A percentile compares a stretch with the other conserved stretches of the same genome.
These are phyloP conservation scores for Calonectria fujianensis DNA, from an alignment of 2,329 filamentous ascomycete species.

Conservation along the genomic window DNA sequence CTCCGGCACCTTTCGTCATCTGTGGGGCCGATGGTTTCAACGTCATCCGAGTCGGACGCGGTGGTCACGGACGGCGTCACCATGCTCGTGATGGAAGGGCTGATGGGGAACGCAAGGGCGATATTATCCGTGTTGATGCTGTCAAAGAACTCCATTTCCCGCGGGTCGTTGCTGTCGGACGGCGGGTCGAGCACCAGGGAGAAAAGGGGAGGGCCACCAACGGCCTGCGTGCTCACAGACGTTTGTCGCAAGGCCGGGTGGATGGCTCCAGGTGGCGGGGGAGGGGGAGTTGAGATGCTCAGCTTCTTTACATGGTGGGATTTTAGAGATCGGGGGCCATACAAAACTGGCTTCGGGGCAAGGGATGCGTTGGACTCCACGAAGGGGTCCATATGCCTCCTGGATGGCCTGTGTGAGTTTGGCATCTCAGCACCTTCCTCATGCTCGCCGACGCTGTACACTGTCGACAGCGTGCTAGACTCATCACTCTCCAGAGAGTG, in stretches of 20 bases:
- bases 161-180: slow-evolving; percentile 40
- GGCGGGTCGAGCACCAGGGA: slow-evolving; percentile 49
- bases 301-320: slow-evolving; percentile 46
- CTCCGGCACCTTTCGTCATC: slow-evolving; percentile 41
- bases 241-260: slow-evolving; percentile 48
- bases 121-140: slow-evolving; percentile 42
- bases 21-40: slow-evolving; percentile 41
- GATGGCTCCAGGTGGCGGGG: slow-evolving; percentile 37
- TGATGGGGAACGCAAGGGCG: slow-evolving; percentile 50
- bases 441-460: slow-evolving; percentile 73
- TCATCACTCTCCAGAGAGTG: slow-evolving; percentile 65
- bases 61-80: slow-evolving; percentile 52
- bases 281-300: slow-evolving; percentile 45
- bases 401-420: background rate
- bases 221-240: slow-evolving; percentile 51
- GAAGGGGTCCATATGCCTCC: slow-evolving; percentile 57
- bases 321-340: slow-evolving; percentile 45
- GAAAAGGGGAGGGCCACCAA: slow-evolving; percentile 45
- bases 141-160: slow-evolving; percentile 39
- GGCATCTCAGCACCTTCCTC: slow-evolving; percentile 56
- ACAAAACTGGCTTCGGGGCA: slow-evolving; percentile 39
- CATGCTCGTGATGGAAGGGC: slow-evolving; percentile 52
- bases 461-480: slow-evolving; percentile 73
- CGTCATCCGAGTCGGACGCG: slow-evolving; percentile 39
- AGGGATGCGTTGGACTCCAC: slow-evolving; percentile 47